Evolutionary conservation across 169 alveolate species (phyloP).

Genomic region (Haemoproteus tartakovskyi): DNA sequence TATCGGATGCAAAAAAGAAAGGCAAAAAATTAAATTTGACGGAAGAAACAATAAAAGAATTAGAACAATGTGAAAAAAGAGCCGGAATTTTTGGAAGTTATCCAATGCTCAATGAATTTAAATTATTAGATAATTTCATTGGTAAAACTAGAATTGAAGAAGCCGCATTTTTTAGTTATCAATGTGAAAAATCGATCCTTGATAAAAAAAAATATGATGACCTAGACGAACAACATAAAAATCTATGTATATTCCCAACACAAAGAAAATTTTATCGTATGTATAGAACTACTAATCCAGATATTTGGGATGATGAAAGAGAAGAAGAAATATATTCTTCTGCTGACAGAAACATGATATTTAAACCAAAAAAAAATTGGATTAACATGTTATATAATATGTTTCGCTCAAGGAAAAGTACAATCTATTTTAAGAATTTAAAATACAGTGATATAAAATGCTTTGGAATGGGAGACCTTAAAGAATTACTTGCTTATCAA

Average conservation of each 20-base stretch:
- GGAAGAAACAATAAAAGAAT: background rate
- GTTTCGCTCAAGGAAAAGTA: slow-evolving; percentile 25
- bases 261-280: too few relatives aligned
- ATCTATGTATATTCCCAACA: slow-evolving; percentile 39
- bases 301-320: too few relatives aligned
- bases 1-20: slow-evolving; percentile 17
- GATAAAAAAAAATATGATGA: slow-evolving; percentile 24
- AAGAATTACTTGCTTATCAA: slow-evolving; percentile 31
- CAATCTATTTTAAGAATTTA: slow-evolving; percentile 1
- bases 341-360: too few relatives aligned
- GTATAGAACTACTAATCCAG: too few relatives aligned
- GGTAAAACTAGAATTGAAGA: slow-evolving; percentile 28
- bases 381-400: slow-evolving; percentile 36
- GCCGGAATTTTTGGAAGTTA: slow-evolving; percentile 47
- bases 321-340: too few relatives aligned
- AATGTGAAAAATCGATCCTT: slow-evolving; percentile 54
- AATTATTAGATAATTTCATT: slow-evolving; percentile 27
- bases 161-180: slow-evolving; percentile 49
- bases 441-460: slow-evolving; percentile 37
- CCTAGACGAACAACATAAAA: slow-evolving; percentile 23
- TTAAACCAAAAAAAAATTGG: slow-evolving; percentile 40
- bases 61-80: slow-evolving; percentile 24
- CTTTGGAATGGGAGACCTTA: slow-evolving; percentile 47
- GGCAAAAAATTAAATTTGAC: slow-evolving; percentile 8
- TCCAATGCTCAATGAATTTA: slow-evolving; percentile 8